Evolutionary conservation across 495 filamentous ascomycete species (phyloP).

Genomic region (Tetracladium setigerum): DNA sequence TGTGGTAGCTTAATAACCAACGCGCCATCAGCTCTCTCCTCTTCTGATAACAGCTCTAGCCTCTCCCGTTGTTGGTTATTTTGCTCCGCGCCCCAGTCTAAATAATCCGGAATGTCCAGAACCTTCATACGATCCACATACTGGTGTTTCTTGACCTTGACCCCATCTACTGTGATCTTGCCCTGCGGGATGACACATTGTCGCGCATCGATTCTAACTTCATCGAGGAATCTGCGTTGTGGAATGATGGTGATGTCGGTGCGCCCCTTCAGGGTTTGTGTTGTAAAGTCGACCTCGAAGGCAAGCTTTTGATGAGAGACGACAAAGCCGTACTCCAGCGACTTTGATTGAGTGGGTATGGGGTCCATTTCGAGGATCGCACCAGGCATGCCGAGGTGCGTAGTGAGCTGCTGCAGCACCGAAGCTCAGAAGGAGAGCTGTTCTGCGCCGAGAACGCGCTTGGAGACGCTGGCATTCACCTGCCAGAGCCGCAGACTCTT

Average conservation of each 20-base stretch:
- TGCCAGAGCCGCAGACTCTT: no score
- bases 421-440: no score
- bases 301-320: slow-evolving; percentile 79
- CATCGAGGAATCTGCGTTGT: slow-evolving; percentile 52
- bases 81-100: slow-evolving; percentile 58
- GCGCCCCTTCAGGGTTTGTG: slow-evolving; percentile 66
- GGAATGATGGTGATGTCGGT: slow-evolving; percentile 75
- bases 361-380: slow-evolving; percentile 27
- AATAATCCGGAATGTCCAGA: slow-evolving; percentile 51
- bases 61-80: slow-evolving; percentile 63
- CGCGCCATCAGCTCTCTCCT: slow-evolving; percentile 46
- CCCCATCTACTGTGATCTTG: slow-evolving; percentile 61
- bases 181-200: slow-evolving; percentile 65
- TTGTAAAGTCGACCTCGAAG: slow-evolving; percentile 77
- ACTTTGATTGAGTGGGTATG: slow-evolving; percentile 17
- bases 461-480: no score
- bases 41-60: slow-evolving; percentile 53
- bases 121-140: slow-evolving; percentile 69
- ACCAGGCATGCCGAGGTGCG: slow-evolving; percentile 16
- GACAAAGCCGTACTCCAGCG: slow-evolving; percentile 42
- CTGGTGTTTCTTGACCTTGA: slow-evolving; percentile 44
- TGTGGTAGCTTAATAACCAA: slow-evolving; percentile 58
- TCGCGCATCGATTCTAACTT: slow-evolving; percentile 75
- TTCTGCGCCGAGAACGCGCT: no score
- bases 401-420: background rate